Percentiles rank a stretch among this genome's conserved stretches.
These are phyloP conservation scores for Mycena floridula DNA, from an alignment of 768 basidiomycete genomes.

Conservation along the genomic window DNA sequence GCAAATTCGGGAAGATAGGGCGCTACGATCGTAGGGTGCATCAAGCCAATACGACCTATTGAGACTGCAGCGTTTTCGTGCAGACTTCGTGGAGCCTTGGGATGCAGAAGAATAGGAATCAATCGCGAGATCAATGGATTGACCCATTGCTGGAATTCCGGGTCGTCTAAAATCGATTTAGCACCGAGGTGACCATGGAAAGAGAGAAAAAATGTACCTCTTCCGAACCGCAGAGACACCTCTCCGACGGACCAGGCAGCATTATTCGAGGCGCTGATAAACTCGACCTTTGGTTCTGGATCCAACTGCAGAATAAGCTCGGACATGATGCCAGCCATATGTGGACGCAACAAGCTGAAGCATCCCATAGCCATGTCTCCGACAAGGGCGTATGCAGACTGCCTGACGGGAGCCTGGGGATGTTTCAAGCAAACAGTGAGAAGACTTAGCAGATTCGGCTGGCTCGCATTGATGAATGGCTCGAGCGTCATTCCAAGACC, in stretches of 20 bases:
- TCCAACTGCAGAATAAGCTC: conserved; percentile 88
- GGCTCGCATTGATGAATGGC: conserved; percentile 56
- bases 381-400: conserved; percentile 96
- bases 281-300: conserved; percentile 88
- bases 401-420: conserved; percentile 91
- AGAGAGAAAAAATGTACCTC: conserved; percentile 40
- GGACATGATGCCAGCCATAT: conserved; percentile 84
- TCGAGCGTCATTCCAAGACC: conserved; percentile 81
- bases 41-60: conserved; percentile 91
- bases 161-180: conserved; percentile 45
- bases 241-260: conserved; percentile 99
- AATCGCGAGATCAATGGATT: conserved; percentile 80
- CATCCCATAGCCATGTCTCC: conserved; percentile 98
- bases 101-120: conserved; percentile 88
- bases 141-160: conserved; percentile 91
- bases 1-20: conserved; percentile 88
- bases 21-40: conserved; percentile 85
- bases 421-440: conserved; percentile 90
- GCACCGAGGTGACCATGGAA: background rate
- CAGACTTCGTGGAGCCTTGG: conserved; percentile 88
- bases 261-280: conserved; percentile 96
- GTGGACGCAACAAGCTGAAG: conserved; percentile 79
- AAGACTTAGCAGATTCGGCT: conserved; percentile 75
- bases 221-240: conserved; percentile 87
- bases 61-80: conserved; percentile 99